Percentiles rank a stretch among this genome's conserved stretches.
Evolutionary conservation across 257 asterid genomes (phyloP).

Genomic region (Solanum neorickii): DNA sequence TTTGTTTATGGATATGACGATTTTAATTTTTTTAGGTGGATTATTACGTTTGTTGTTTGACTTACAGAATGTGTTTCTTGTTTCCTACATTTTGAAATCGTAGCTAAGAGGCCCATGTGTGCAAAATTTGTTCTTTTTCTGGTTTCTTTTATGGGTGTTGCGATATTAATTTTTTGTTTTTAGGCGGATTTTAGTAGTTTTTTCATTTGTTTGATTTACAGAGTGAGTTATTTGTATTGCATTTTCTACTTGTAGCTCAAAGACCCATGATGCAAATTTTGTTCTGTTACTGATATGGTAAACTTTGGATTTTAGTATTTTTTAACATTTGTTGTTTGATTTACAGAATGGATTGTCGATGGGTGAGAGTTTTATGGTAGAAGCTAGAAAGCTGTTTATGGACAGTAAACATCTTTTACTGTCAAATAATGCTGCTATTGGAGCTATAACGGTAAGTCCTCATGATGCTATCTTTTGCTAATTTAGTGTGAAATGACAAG

Average conservation of each 20-base stretch:
- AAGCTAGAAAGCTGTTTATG: conserved; percentile 50
- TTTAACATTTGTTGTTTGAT: background rate
- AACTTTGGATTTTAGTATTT: background rate
- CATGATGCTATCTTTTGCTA: background rate
- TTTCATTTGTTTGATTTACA: conserved; percentile 10
- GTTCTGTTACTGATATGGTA: background rate
- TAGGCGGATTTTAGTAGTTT: background rate
- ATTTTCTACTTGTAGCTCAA: background rate
- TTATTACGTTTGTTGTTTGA: background rate
- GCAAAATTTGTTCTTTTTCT: background rate
- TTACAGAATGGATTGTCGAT: conserved; percentile 48
- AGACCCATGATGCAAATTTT: background rate
- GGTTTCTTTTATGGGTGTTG: background rate
- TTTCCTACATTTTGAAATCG: background rate
- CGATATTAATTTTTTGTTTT: background rate
- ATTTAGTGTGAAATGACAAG: background rate
- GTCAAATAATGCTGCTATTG: conserved; percentile 47
- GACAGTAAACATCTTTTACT: conserved; percentile 54
- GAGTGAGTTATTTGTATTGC: conserved; percentile 24
- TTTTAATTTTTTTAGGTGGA: background rate
- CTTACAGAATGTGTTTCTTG: conserved; percentile 38
- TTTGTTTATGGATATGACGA: background rate
- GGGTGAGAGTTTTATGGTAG: conserved; percentile 31
- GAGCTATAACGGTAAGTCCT: conserved; percentile 51
- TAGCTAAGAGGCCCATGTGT: background rate